A percentile compares a stretch with the other conserved stretches of the same genome.
Evolutionary conservation across 2,329 filamentous ascomycete genomes (phyloP).

Genomic region (Aureobasidium musti): DNA sequence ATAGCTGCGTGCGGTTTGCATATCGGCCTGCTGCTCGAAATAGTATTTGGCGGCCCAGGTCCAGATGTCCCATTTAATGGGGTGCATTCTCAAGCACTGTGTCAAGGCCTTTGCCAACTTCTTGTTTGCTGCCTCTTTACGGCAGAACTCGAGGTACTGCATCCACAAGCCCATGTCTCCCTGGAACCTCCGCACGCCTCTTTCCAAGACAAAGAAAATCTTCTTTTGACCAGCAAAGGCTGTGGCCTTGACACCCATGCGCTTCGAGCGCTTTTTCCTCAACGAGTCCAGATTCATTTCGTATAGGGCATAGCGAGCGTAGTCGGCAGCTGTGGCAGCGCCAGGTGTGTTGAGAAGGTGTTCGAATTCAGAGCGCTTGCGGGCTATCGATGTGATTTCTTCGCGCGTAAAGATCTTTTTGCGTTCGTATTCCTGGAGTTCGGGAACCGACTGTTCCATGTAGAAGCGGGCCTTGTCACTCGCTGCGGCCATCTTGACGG

Average conservation of each 20-base stretch:
- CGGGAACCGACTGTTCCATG: conserved; percentile 86
- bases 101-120: conserved; percentile 63
- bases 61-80: conserved; percentile 81
- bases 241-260: conserved; percentile 73
- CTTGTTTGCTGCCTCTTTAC: conserved; percentile 63
- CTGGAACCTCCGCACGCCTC: conserved; percentile 80
- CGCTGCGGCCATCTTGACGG: conserved; percentile 69
- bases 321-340: conserved; percentile 69
- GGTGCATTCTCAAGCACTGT: conserved; percentile 78
- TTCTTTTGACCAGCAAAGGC: conserved; percentile 71
- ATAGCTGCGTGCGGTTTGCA: conserved; percentile 79
- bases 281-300: conserved; percentile 70
- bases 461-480: conserved; percentile 95
- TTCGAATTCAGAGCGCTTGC: conserved; percentile 90
- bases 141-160: conserved; percentile 82
- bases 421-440: conserved; percentile 87
- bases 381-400: conserved; percentile 85
- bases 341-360: conserved; percentile 85
- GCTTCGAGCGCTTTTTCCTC: conserved; percentile 77
- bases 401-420: conserved; percentile 90
- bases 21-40: conserved; percentile 79
- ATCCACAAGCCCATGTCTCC: conserved; percentile 82
- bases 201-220: conserved; percentile 86
- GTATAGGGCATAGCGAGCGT: conserved; percentile 76
- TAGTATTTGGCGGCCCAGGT: conserved; percentile 75